Conservation (phyloP, 805 yeast genomes). For the Hanseniaspora vineae region DNA sequence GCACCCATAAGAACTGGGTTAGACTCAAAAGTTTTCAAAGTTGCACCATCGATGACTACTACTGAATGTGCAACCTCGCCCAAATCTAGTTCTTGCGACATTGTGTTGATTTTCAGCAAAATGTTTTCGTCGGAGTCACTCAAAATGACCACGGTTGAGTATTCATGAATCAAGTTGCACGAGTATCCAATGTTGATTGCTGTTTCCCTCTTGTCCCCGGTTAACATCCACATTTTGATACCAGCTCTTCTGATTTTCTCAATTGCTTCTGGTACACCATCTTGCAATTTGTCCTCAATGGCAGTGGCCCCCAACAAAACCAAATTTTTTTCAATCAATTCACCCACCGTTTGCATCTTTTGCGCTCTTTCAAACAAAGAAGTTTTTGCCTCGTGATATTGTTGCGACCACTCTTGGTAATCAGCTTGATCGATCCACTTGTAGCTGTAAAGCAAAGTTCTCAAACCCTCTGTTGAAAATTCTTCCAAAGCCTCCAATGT, state of each 20-base stretch:
- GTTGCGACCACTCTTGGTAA: conserved; percentile 52
- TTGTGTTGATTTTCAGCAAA: conserved; percentile 56
- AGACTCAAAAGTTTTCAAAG: conserved; percentile 57
- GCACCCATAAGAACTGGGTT: conserved; percentile 61
- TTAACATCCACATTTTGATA: conserved; percentile 93
- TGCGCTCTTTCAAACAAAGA: conserved; percentile 54
- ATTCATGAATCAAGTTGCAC: conserved; percentile 84
- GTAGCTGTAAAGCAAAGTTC: conserved; percentile 78
- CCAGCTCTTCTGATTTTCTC: conserved; percentile 89
- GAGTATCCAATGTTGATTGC: conserved; percentile 96
- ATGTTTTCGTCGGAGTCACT: conserved; percentile 43
- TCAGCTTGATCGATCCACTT: conserved; percentile 50
- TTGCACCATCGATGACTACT: conserved; percentile 87
- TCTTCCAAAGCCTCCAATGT: conserved; percentile 88
- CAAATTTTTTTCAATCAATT: conserved; percentile 52
- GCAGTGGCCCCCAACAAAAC: conserved; percentile 86
- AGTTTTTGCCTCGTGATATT: conserved; percentile 65
- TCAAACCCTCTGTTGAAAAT: conserved; percentile 86
- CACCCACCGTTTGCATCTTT: conserved; percentile 62
- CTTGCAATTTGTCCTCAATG: conserved; percentile 90
- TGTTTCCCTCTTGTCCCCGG: conserved; percentile 96
- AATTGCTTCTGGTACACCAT: conserved; percentile 93
- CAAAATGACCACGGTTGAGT: conserved; percentile 74
- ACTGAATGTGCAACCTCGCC: conserved; percentile 89
- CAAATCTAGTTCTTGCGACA: conserved; percentile 56